Conservation (phyloP, 345 rosid species). For the Conringia planisiliqua region DNA sequence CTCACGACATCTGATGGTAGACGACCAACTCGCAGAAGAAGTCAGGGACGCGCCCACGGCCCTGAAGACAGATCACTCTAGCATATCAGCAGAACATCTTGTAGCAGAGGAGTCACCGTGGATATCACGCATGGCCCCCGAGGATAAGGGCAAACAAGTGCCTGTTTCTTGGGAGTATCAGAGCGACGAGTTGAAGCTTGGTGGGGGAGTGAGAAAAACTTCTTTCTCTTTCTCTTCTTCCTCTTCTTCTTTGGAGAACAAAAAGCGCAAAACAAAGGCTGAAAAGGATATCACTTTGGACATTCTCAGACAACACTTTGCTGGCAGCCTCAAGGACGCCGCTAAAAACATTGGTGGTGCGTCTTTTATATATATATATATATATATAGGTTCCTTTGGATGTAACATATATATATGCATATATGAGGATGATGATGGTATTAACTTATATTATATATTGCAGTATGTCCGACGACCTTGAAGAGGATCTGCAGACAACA, state of each 20-base stretch:
- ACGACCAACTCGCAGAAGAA: slow-evolving; percentile 49
- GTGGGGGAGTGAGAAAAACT: slow-evolving; percentile 18
- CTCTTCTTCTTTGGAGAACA: slow-evolving; percentile 41
- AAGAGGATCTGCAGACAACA: slow-evolving; percentile 92
- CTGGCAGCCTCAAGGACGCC: slow-evolving; percentile 97
- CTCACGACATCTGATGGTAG: slow-evolving; percentile 50
- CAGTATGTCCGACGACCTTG: slow-evolving; percentile 96
- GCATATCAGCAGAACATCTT: slow-evolving; percentile 29
- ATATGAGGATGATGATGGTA: slow-evolving; percentile 12
- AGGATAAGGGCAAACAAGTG: slow-evolving; percentile 56
- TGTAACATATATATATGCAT: background rate
- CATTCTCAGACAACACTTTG: slow-evolving; percentile 76
- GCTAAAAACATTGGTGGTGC: slow-evolving; percentile 91
- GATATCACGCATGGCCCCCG: slow-evolving; percentile 46
- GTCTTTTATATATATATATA: slow-evolving; percentile 2
- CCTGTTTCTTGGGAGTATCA: slow-evolving; percentile 52
- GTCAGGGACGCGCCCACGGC: slow-evolving; percentile 26
- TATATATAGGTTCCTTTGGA: background rate
- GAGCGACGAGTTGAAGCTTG: slow-evolving; percentile 49
- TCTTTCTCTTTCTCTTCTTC: slow-evolving; percentile 35
- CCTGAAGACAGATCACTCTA: slow-evolving; percentile 30
- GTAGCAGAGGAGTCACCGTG: slow-evolving; percentile 36
- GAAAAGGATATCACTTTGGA: slow-evolving; percentile 83
- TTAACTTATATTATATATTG: slow-evolving; percentile 12
- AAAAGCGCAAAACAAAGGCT: slow-evolving; percentile 59